Percentiles rank a stretch among this genome's conserved stretches.
Evolutionary conservation across 305 asterid species (phyloP).

Genomic region (Petunia hybrid): DNA sequence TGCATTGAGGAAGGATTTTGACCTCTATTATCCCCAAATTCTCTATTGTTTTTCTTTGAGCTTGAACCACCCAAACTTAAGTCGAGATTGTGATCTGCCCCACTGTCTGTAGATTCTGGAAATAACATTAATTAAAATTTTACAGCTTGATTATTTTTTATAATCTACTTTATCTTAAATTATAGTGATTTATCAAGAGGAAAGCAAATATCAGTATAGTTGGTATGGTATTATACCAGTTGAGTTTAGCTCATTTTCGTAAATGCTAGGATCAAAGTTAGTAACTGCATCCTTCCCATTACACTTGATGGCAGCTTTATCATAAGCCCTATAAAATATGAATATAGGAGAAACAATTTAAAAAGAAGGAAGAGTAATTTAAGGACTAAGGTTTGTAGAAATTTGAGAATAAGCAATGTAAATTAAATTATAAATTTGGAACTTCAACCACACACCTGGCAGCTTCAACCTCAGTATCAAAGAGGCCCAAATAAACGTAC

Average conservation of each 20-base stretch:
- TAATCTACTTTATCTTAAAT: background rate
- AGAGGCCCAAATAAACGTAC: conserved; percentile 95
- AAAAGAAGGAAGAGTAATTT: background rate
- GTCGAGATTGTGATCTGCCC: conserved; percentile 74
- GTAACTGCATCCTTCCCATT: conserved; percentile 98
- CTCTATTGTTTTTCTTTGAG: conserved; percentile 44
- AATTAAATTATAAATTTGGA: background rate
- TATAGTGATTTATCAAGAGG: background rate
- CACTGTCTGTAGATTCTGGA: conserved; percentile 51
- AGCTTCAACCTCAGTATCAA: conserved; percentile 97
- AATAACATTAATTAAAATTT: conserved; percentile 8
- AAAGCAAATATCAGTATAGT: background rate
- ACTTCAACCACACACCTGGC: conserved; percentile 64
- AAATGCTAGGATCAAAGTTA: conserved; percentile 89
- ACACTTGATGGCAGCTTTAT: conserved; percentile 96
- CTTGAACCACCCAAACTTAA: conserved; percentile 79
- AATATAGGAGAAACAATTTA: background rate
- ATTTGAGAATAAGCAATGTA: conserved; percentile 9
- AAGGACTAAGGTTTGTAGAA: background rate
- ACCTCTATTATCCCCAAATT: conserved; percentile 34
- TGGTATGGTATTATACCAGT: conserved; percentile 48
- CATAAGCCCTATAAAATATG: conserved; percentile 66
- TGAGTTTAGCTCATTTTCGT: conserved; percentile 78
- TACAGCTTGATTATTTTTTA: background rate
- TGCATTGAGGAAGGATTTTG: conserved; percentile 45